Percentiles rank a stretch among this genome's conserved stretches.
Evolutionary conservation across 768 basidiomycete species (phyloP).

Genomic region (Mycena belliarum): DNA sequence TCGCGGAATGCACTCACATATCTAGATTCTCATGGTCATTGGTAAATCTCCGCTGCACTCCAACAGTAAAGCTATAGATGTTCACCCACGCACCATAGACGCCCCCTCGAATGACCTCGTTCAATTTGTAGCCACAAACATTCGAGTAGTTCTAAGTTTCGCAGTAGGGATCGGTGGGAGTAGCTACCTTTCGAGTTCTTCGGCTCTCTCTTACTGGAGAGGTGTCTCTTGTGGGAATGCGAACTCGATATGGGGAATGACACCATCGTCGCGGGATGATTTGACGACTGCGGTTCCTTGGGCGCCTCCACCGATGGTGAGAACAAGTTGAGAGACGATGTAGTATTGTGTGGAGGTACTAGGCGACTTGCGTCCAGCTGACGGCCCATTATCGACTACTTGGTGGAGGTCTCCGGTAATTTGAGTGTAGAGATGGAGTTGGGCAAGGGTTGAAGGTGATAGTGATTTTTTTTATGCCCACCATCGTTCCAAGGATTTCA

Average conservation of each 20-base stretch:
- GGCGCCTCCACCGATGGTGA: slow-evolving; percentile 47
- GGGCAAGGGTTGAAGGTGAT: too few species aligned
- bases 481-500: too few species aligned
- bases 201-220: slow-evolving; percentile 32
- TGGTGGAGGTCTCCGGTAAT: not conserved
- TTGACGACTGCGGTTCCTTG: slow-evolving; percentile 43
- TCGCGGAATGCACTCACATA: slow-evolving; percentile 1
- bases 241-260: slow-evolving; percentile 42
- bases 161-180: not conserved
- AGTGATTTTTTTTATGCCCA: too few species aligned
- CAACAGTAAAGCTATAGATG: slow-evolving; percentile 26
- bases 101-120: slow-evolving; percentile 20
- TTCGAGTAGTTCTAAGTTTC: too few species aligned
- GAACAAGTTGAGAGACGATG: slow-evolving; percentile 31
- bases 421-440: too few species aligned
- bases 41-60: slow-evolving; percentile 9
- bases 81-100: slow-evolving; percentile 31
- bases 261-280: slow-evolving; percentile 19
- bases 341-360: not conserved
- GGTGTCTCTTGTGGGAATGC: slow-evolving; percentile 43
- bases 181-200: slow-evolving; percentile 32
- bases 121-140: slow-evolving; percentile 19
- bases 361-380: not conserved
- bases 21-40: not conserved
- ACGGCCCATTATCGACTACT: not conserved